Base-by-base conservation (phyloP, 140 eudicot species). In the Cichorium intybus region DNA sequence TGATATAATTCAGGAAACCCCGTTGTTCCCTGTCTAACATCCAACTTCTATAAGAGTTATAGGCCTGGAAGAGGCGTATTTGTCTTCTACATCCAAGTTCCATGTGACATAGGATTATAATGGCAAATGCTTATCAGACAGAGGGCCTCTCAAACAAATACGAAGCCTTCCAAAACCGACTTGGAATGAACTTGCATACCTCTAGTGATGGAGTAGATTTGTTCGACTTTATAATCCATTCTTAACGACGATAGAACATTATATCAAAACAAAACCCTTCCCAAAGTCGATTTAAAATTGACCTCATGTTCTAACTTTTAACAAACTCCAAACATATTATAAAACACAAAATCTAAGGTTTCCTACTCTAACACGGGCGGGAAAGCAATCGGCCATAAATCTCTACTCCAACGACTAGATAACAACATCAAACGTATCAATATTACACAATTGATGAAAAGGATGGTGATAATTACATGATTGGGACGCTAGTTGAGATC, bases 401-500 rank as follows among this genome's bases (percentile, higher is more conserved):
- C 15, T 21, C 61, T 10, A 66, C 27, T 22, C 35, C 7, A 37
- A 16, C 6, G 0, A 4, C 34, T 21, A 6, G 35, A 37, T 6
- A 54, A 59, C 34, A 58, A 10, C 4, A 46, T 5, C 20, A 31
- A 43, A 7, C 1, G 4, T n/a, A 31, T 1, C 17, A 15, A 63
- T 43, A 37, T 10, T n/a, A 37, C 46, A 23, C 2, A 63, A 27
- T 31, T 14, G 21, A 23, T 24, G 7, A 34, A 9, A 72, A 6
- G 15, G 48, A 14, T 2, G 14, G 1, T 17, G 11, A 66, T 58
- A 7, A 21, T 24, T 51, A 77, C 99, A 93, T 85, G 15, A 74
- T 80, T 0, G 96, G 89, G 5, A 93, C 89, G 54, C 90, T 83
- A 7, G 95, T 84, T 6, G 99, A 93, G 86, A 88, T 93, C 95